Base-by-base conservation (phyloP, 495 filamentous ascomycete species). In the Talaromyces wortmannii region DNA sequence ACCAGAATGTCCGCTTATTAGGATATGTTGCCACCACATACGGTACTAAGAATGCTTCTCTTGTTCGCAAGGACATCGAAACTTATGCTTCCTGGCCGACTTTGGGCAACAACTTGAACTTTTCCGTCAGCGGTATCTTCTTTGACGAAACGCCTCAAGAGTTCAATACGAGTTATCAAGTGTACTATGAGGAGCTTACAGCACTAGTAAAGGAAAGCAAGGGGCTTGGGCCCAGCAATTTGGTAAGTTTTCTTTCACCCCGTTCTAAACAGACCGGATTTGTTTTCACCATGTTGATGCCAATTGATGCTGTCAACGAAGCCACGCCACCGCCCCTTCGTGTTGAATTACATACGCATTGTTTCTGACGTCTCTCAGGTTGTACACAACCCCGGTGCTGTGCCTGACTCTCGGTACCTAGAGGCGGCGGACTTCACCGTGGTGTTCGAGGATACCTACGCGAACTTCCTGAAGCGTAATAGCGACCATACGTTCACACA, bases 21-120 rank as follows among this genome's bases (percentile, higher is more conserved):
- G 81, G 81, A 11, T 84, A 84, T 60, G 76, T 84, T 42, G 68
- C 74, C 47, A 82, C 75, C 18, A 69, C 67, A 36, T 84, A 77
- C 53, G 72, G 74, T 7, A 61, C 67, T 29, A 69, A 79, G 23
- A 64, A 74, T n/a, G 55, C 74, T 8, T 66, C 57, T 13, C 54
- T 67, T 13, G 63, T 78, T 17, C 61, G 67, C 45, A 56, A 56
- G 36, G 80, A 84, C 58, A 69, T 82, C 45, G 59, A 67, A 31
- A 71, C 69, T 15, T 82, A 80, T 50, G 67, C 74, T 16, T 67
- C 62, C 7, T 82, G 79, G 79, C 64, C 71, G 31, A 64, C 53
- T 23, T 61, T 64, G 52, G 65, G 67, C 30, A 68, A 59, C 13
- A 67, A 69, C 52, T 57, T 60, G 23, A 63, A 65, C 17, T 60